Evolutionary conservation across 139 green algal genomes (phyloP).

Genomic region (Microglena sp.): DNA sequence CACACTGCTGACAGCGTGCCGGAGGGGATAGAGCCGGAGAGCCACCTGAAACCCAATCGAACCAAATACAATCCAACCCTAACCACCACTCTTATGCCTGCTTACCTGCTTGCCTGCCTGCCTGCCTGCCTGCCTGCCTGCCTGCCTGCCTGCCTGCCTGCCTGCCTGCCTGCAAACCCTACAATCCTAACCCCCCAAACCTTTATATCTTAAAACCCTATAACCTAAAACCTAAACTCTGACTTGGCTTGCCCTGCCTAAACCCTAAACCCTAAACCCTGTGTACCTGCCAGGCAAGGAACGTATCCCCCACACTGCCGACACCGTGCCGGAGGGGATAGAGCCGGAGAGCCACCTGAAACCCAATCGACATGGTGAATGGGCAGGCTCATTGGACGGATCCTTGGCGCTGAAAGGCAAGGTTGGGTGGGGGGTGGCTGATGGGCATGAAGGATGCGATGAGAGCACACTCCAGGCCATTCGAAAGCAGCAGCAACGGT

Average conservation of each 20-base stretch:
- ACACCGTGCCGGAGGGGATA: neutral
- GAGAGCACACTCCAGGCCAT: too few relatives aligned
- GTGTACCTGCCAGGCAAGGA: neutral
- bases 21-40: too few relatives aligned
- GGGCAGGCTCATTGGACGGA: too few relatives aligned
- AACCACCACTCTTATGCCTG: too few relatives aligned
- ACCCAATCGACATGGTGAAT: too few relatives aligned
- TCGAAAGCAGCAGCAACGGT: too few relatives aligned
- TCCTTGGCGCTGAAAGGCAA: too few relatives aligned
- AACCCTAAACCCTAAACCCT: neutral
- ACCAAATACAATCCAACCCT: too few relatives aligned
- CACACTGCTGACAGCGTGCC: too few relatives aligned
- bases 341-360: neutral
- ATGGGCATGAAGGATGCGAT: too few relatives aligned
- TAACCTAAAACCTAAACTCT: neutral
- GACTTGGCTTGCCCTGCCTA: neutral
- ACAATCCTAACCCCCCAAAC: neutral
- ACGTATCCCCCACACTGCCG: neutral
- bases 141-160: neutral
- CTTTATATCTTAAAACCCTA: neutral
- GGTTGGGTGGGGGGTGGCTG: too few relatives aligned
- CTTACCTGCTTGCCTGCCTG: conserved; percentile 7
- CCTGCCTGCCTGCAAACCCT: neutral
- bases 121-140: neutral
- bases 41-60: too few relatives aligned